These are phyloP conservation scores for Capsella bursapastoris DNA, from an alignment of 345 rosid genomes.

Conservation along the genomic window DNA sequence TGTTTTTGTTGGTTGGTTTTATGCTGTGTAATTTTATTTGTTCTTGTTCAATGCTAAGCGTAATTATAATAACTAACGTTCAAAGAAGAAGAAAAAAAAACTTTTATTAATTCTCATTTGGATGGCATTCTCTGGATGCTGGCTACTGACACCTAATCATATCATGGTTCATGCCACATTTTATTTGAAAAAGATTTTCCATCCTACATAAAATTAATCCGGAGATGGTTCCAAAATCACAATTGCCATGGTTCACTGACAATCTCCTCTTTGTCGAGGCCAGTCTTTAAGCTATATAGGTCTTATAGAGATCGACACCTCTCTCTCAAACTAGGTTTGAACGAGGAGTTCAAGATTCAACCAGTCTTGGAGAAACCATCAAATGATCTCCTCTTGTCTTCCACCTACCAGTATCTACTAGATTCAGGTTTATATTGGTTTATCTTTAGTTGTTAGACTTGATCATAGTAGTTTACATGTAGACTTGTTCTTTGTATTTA, in stretches of 20 bases:
- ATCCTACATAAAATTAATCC: neutral
- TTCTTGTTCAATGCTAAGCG: constrained; percentile 12
- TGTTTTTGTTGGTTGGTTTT: constrained; percentile 30
- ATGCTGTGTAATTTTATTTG: neutral
- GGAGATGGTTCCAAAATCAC: neutral
- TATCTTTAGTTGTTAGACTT: no score
- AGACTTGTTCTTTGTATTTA: no score
- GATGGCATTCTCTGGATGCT: neutral
- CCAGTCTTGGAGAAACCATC: neutral
- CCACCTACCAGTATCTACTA: neutral
- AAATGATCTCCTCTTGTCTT: neutral
- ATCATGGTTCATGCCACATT: neutral
- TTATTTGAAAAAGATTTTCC: neutral
- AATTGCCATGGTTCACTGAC: neutral
- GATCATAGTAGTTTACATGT: no score
- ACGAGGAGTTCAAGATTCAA: neutral
- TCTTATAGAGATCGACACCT: neutral
- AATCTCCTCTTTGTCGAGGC: neutral
- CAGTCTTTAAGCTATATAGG: neutral
- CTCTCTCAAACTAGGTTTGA: neutral
- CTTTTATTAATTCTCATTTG: neutral
- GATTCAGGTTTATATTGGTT: no score
- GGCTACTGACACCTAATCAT: neutral
- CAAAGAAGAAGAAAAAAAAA: neutral
- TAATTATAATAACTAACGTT: neutral